Base-by-base conservation (phyloP, 2,329 filamentous ascomycete species). In the Colletotrichum lupini region DNA sequence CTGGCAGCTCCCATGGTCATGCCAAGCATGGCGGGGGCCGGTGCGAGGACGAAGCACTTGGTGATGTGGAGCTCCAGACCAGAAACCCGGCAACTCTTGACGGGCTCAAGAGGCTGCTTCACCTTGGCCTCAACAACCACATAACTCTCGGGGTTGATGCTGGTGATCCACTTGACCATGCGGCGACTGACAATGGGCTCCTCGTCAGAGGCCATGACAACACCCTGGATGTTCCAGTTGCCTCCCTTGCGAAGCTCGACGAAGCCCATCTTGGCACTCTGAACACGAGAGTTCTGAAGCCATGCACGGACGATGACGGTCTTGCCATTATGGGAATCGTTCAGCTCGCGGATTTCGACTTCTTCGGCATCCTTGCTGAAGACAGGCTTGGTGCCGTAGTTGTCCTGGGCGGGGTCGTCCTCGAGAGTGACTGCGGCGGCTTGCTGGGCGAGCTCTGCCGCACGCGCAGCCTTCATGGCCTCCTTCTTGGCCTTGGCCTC, bases 111-210 rank as follows among this genome's bases (percentile, higher is more conserved):
- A 0, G 95, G 93, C 85, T 93, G 93, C 87, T 95, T 90, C 67
- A 98, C 92, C 49, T 89, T 85, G 77, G 93, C 97, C 79, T 97
- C 94, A 73, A 98, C 92, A 53, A 92, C 86, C 28, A 98, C 92
- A 78, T 93, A 95, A 77, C 93, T 95, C 87, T 98, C 96, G 59
- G 92, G 88, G 80, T 91, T 93, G 77, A 98, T 85, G 58, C 86
- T 89, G 59, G 90, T 91, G 62, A 93, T 91, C 90, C 94, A 98
- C 85, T 98, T 98, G 81, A 98, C 94, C 96, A 98, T 98, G 83
- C 94, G 95, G 81, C 92, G 92, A 75, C 91, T 93, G 57, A 95
- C 89, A 62, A 64, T 52, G 6, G 85, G 84, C 62, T 85, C 89
- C 42, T 88, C 91, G 79, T 95, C 90, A 78, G 90, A 90, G 62